A percentile compares a stretch with the other conserved stretches of the same genome.
phyloP scores from a whole-genome alignment of 1,284 basidiomycete species.

The Schizopora paradoxa region DNA sequence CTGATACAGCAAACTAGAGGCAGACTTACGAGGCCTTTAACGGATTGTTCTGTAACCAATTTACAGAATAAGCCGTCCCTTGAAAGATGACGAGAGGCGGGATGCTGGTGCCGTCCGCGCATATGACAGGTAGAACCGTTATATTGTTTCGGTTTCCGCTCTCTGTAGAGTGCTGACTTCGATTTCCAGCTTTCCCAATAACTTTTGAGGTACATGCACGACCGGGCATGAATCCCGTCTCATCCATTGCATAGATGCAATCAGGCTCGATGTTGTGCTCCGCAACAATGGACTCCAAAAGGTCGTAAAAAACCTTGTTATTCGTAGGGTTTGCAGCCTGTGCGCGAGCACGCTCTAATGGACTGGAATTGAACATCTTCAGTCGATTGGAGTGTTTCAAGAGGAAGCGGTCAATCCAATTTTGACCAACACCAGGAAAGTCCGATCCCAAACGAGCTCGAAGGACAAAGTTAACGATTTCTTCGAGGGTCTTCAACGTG shows the following conservation, averaged over 20 bases:
- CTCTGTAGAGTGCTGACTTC: neutral
- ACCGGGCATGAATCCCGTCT: conserved; percentile 4
- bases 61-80: neutral
- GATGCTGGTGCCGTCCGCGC: conserved; percentile 1
- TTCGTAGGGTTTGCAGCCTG: conserved; percentile 33
- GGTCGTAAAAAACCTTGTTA: conserved; percentile 28
- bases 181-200: conserved; percentile 1
- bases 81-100: conserved; percentile 2
- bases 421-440: conserved; percentile 34
- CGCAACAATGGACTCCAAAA: conserved; percentile 22
- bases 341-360: conserved; percentile 29
- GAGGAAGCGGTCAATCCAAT: conserved; percentile 34
- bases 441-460: conserved; percentile 24
- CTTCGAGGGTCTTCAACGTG: conserved; percentile 27
- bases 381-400: conserved; percentile 29
- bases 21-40: conserved; percentile 2
- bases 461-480: conserved; percentile 29
- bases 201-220: neutral
- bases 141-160: conserved; percentile 1
- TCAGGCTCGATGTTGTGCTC: conserved; percentile 21
- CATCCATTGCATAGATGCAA: conserved; percentile 8
- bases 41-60: conserved; percentile 4
- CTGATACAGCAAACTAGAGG: neutral
- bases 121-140: conserved; percentile 3
- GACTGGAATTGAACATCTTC: conserved; percentile 23